phyloP scores from a whole-genome alignment of 257 asterid species.

The Linderniella brevidens region DNA sequence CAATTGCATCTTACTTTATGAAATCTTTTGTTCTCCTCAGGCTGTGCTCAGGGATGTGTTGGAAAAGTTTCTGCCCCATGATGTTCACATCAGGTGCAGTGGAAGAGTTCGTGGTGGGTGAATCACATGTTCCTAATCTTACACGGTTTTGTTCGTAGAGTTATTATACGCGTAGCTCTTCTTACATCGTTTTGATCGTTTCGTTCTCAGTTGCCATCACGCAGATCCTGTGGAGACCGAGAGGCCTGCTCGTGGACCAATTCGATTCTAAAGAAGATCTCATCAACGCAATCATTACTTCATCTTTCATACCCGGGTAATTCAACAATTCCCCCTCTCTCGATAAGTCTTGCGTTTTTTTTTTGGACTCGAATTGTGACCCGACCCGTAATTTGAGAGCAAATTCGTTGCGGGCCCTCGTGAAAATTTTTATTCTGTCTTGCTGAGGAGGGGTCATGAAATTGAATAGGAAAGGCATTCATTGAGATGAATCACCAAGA shows the following conservation, averaged over 20 bases:
- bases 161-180: slow-evolving; percentile 7
- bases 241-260: slow-evolving; percentile 80
- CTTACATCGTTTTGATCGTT: slow-evolving; percentile 16
- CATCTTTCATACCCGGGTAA: slow-evolving; percentile 95
- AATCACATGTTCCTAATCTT: slow-evolving; percentile 1
- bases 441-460: too few species aligned
- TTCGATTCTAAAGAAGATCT: slow-evolving; percentile 93
- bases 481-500: neutral
- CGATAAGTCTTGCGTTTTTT: too few species aligned
- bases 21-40: slow-evolving; percentile 20
- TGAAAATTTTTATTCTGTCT: too few species aligned
- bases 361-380: too few species aligned
- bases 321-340: neutral
- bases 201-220: slow-evolving; percentile 75
- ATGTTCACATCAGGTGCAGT: slow-evolving; percentile 61
- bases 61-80: slow-evolving; percentile 59
- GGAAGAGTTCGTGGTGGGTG: slow-evolving; percentile 95
- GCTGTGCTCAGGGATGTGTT: slow-evolving; percentile 84
- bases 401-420: too few species aligned
- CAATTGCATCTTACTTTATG: slow-evolving; percentile 5
- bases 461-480: too few species aligned
- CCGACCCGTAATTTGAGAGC: too few species aligned
- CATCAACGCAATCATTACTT: slow-evolving; percentile 78
- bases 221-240: slow-evolving; percentile 89
- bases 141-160: neutral